Percentiles rank a stretch among this genome's conserved stretches.
Evolutionary conservation across 2,329 filamentous ascomycete genomes (phyloP).

Genomic region (Colletotrichum australisinense): DNA sequence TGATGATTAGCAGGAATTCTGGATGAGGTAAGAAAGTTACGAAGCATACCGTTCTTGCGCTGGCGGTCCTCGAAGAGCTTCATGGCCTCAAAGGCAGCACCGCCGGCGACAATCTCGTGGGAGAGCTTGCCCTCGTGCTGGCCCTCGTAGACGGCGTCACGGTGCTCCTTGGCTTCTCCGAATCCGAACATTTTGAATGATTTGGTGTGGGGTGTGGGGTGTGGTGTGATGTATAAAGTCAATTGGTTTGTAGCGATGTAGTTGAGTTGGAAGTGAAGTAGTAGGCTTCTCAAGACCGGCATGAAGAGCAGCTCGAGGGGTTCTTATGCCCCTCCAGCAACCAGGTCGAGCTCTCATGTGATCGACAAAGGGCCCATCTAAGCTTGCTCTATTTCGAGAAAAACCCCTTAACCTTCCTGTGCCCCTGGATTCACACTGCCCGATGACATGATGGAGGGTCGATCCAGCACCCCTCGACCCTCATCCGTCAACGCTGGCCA

Average conservation of each 20-base stretch:
- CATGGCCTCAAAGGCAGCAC: conserved; percentile 82
- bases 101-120: conserved; percentile 81
- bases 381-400: conserved; percentile 20
- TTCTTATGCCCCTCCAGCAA: conserved; percentile 16
- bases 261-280: background rate
- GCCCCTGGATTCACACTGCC: conserved; percentile 5
- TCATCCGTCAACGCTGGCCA: background rate
- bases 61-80: conserved; percentile 83
- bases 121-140: conserved; percentile 45
- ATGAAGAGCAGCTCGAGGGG: conserved; percentile 18
- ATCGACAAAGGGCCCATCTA: conserved; percentile 5
- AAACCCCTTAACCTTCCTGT: background rate
- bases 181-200: conserved; percentile 35
- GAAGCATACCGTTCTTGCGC: conserved; percentile 70
- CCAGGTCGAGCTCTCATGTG: conserved; percentile 21
- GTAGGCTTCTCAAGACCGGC: fast-evolving
- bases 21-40: background rate
- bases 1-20: background rate
- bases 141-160: conserved; percentile 39
- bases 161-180: conserved; percentile 36
- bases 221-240: background rate
- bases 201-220: background rate
- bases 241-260: background rate
- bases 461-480: background rate
- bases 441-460: background rate